These are phyloP conservation scores for Trametopsis cervina DNA, from an alignment of 768 basidiomycete genomes.

Conservation along the genomic window DNA sequence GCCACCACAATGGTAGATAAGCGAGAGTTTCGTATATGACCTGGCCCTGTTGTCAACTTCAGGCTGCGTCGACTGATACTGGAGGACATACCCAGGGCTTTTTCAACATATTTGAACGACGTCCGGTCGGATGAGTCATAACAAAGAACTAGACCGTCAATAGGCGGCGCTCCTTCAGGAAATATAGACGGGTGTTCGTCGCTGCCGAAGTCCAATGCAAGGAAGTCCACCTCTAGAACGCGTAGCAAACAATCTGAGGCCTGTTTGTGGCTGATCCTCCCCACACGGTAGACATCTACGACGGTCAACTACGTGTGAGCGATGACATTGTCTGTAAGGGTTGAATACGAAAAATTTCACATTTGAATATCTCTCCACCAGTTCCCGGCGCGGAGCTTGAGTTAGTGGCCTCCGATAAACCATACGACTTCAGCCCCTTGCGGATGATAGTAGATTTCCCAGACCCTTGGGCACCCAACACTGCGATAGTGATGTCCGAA, in stretches of 20 bases:
- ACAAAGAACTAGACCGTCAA: conserved; percentile 81
- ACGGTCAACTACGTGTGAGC: conserved; percentile 26
- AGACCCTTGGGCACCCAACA: conserved; percentile 72
- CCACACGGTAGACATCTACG: conserved; percentile 38
- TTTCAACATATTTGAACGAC: conserved; percentile 62
- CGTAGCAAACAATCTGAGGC: conserved; percentile 17
- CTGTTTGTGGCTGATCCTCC: conserved; percentile 17
- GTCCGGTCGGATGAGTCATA: conserved; percentile 63
- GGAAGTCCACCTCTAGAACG: conserved; percentile 26
- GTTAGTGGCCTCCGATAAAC: conserved; percentile 30
- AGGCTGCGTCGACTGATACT: not conserved
- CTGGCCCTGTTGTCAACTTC: too few species aligned
- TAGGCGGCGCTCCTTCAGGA: conserved; percentile 47
- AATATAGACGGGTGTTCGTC: conserved; percentile 29
- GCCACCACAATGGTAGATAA: conserved; percentile 74
- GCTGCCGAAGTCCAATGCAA: conserved; percentile 25
- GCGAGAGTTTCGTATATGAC: too few species aligned
- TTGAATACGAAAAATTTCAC: conserved; percentile 16
- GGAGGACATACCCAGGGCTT: conserved; percentile 58
- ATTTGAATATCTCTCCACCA: conserved; percentile 15
- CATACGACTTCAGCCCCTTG: conserved; percentile 64
- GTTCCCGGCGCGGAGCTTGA: conserved; percentile 15
- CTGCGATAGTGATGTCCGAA: conserved; percentile 51
- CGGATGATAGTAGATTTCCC: conserved; percentile 83
- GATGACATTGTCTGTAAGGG: conserved; percentile 11